Percentiles rank a stretch among this genome's conserved stretches.
Conservation (phyloP, 1,139 yeast genomes). For the Lodderomyces parapsilosis region DNA sequence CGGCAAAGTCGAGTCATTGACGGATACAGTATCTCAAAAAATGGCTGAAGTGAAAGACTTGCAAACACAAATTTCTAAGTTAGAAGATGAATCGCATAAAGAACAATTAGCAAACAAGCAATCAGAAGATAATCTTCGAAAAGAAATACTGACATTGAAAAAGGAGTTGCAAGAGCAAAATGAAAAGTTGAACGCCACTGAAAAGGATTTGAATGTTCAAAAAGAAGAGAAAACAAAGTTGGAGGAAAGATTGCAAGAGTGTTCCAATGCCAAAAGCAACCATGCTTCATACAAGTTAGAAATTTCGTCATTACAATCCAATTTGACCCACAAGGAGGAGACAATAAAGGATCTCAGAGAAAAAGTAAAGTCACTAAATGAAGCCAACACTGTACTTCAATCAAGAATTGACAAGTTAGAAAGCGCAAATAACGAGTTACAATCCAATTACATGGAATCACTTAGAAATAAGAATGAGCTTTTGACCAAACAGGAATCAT, state of each 20-base stretch:
- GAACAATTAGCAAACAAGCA: conserved; percentile 9
- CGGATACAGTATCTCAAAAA: conserved; percentile 7
- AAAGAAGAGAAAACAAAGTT: conserved; percentile 27
- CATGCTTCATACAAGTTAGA: conserved; percentile 45
- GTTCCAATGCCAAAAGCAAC: conserved; percentile 31
- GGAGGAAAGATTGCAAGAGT: conserved; percentile 28
- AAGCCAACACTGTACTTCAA: conserved; percentile 35
- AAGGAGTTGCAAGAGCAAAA: conserved; percentile 11
- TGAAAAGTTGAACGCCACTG: conserved; percentile 12
- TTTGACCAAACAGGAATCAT: conserved; percentile 39
- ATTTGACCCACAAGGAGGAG: conserved; percentile 48
- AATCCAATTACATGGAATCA: conserved; percentile 30
- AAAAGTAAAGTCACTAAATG: conserved; percentile 33
- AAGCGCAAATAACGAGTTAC: conserved; percentile 43
- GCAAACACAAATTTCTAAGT: conserved; percentile 6
- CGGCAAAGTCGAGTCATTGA: conserved; percentile 8
- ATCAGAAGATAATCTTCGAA: conserved; percentile 10
- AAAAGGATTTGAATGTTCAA: conserved; percentile 23
- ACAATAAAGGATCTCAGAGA: conserved; percentile 45
- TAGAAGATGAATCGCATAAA: conserved; percentile 11
- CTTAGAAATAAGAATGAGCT: conserved; percentile 39
- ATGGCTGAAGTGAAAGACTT: conserved; percentile 9
- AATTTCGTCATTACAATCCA: conserved; percentile 37
- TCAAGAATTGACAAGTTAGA: conserved; percentile 43
- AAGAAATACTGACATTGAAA: conserved; percentile 13